Evolutionary conservation across 164 flowering plant species (phyloP).

Genomic region (Vitis rotundifolia): DNA sequence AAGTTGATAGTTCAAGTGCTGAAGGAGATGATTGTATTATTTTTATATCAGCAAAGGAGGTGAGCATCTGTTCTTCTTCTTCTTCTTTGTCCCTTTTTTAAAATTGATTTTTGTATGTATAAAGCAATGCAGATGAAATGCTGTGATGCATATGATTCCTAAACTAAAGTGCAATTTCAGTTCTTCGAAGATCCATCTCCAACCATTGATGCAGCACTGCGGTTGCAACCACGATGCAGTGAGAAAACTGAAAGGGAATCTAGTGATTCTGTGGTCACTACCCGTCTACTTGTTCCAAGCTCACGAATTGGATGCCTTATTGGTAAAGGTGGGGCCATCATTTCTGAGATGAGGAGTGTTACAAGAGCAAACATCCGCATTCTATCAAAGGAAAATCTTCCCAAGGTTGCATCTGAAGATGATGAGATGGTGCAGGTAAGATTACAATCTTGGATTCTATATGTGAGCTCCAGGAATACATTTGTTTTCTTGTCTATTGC

Average conservation of each 20-base stretch:
- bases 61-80: conserved; percentile 2
- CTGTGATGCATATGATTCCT: background rate
- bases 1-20: conserved; percentile 60
- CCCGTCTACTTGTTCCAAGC: conserved; percentile 66
- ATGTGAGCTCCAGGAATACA: background rate
- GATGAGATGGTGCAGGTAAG: conserved; percentile 85
- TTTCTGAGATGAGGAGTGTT: conserved; percentile 65
- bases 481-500: background rate
- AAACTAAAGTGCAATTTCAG: conserved; percentile 28
- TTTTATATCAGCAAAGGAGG: conserved; percentile 64
- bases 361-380: conserved; percentile 76
- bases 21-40: conserved; percentile 64
- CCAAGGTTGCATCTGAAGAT: conserved; percentile 72
- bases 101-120: background rate
- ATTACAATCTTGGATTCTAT: too few relatives aligned
- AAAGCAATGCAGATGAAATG: background rate
- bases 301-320: conserved; percentile 75
- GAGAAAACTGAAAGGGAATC: conserved; percentile 67
- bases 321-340: conserved; percentile 78
- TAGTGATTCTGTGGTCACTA: conserved; percentile 46
- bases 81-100: background rate
- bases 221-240: conserved; percentile 76
- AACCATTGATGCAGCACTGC: conserved; percentile 68
- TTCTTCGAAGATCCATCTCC: conserved; percentile 62
- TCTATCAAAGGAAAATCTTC: conserved; percentile 66